Evolutionary conservation across 345 rosid species (phyloP), one percentile per base, ranked within the genome.

Genomic region (Eutrema heterophyllum): DNA sequence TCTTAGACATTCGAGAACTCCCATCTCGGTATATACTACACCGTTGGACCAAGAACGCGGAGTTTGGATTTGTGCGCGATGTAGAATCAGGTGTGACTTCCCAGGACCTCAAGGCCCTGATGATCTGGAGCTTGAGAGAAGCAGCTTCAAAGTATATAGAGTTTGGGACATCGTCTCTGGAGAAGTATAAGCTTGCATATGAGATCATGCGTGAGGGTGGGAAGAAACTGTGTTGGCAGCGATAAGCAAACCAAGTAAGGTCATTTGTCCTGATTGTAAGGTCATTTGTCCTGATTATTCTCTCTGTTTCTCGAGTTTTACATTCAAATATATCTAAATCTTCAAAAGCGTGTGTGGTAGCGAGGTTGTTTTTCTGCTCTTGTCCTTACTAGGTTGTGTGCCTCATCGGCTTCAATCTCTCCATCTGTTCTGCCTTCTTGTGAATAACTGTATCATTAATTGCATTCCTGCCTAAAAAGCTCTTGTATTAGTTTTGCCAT

Each of bases 51-150:
- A 85, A 85, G 71, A 89, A 89, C 39, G 92, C 97, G 0, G 94
- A 88, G 77, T 80, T 81, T 55, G 91, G 96, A 51, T 73, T 75
- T 55, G 58, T 87, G 9, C 74, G 80, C 12, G 88, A 85, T 75
- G 15, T 77, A 7, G 96, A 87, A 48, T 84, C 97, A 24, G 87
- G 83, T 33, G 76, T 80, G 33, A 86, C 71, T 64, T 71, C 87
- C 57, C 89, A 77, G 36, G 97, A 93, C 62, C 84, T 86, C 0
- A 86, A 84, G 81, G 78, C 88, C 18, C 71, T 84, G 75, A 88
- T 93, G 89, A 75, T 69, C 44, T 91, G 97, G 98, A 93, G 98
- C 84, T 79, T 93, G 73, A 85, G 97, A 64, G 96, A 93, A 78
- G 80, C 95, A 58, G 92, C 94, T 32, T 77, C 91, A 77, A 86